Evolutionary conservation across 140 eudicot genomes (phyloP), one percentile per base, ranked within the genome.

Genomic region (Stevia rebaudiana): DNA sequence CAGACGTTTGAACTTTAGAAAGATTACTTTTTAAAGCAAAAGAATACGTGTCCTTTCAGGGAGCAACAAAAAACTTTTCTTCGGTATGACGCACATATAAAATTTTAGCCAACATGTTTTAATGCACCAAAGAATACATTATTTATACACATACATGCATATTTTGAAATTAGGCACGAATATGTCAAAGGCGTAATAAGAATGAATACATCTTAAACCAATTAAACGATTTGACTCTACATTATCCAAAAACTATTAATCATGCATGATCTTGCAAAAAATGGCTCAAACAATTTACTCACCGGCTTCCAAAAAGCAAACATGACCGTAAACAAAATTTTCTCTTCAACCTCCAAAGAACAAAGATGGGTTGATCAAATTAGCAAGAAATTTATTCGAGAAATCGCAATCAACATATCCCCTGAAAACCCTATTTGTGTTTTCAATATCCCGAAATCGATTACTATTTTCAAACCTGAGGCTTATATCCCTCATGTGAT

Each of bases 361-460:
- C 60, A 75, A 60, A 61, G 66, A 60, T 75, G 75, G 80, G 75
- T 75, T 30, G 65, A 67, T 68, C 75, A 75, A 50, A 61, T 68
- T 33, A 51, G 75, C 56, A 43, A 16, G 23, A 68, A 63, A 36
- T 63, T 75, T 41, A 50, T 36, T 36, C 37, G 59, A 31, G 76
- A 75, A 59, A 43, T 75, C 10, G 6, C 72, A 22, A 68, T 74
- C 18, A 59, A 73, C 39, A 73, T 75, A 5, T 74, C 79, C 18
- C 28, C 56, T 36, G 51, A 19, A 68, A 61, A 59, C 60, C 71
- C 71, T 21, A 62, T 57, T 10, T 69, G 66, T 62, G 70, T 75
- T 60, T 75, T 75, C 61, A 50, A 3, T 30, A 23, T 75, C 33
- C 75, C 75, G 6, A 61, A 19, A 28, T 40, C 75, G 0, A 43